These are phyloP conservation scores for Exophiala spinifera DNA, from an alignment of 2,329 filamentous ascomycete species.

Conservation along the genomic window DNA sequence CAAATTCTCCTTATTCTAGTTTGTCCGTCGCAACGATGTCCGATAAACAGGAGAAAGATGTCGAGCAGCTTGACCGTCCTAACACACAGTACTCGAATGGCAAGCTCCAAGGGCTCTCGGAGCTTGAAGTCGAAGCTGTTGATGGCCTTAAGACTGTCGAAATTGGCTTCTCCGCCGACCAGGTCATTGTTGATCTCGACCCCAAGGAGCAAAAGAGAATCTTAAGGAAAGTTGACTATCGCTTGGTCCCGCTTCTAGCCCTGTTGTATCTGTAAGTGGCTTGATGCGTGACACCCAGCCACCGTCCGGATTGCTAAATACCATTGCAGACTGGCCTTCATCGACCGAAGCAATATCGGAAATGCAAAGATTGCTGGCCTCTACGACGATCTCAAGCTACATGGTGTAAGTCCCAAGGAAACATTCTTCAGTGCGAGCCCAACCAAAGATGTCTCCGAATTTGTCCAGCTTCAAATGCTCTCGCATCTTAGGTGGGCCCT, in stretches of 20 bases:
- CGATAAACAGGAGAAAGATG: background rate
- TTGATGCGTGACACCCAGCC: conserved; percentile 1
- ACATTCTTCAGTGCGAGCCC: too few species aligned
- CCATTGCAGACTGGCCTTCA: conserved; percentile 14
- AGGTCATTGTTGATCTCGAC: conserved; percentile 1
- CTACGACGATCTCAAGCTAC: conserved; percentile 30
- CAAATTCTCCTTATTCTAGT: background rate
- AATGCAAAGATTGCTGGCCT: conserved; percentile 38
- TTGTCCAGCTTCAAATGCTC: too few species aligned
- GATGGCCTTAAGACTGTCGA: conserved; percentile 9
- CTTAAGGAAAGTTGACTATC: conserved; percentile 11
- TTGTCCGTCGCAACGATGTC: background rate
- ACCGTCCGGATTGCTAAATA: background rate
- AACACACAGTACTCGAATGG: background rate
- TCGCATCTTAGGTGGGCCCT: too few species aligned
- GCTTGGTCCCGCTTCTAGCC: conserved; percentile 13
- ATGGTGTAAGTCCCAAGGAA: conserved; percentile 9
- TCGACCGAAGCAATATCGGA: conserved; percentile 41
- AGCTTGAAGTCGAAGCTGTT: conserved; percentile 4
- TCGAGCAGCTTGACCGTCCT: background rate
- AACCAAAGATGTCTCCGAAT: too few species aligned
- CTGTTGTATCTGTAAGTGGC: conserved; percentile 19
- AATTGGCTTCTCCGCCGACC: background rate
- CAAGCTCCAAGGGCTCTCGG: background rate
- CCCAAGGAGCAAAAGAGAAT: conserved; percentile 1